phyloP scores from a whole-genome alignment of 768 basidiomycete species.

The Auricularia auricula-judae region DNA sequence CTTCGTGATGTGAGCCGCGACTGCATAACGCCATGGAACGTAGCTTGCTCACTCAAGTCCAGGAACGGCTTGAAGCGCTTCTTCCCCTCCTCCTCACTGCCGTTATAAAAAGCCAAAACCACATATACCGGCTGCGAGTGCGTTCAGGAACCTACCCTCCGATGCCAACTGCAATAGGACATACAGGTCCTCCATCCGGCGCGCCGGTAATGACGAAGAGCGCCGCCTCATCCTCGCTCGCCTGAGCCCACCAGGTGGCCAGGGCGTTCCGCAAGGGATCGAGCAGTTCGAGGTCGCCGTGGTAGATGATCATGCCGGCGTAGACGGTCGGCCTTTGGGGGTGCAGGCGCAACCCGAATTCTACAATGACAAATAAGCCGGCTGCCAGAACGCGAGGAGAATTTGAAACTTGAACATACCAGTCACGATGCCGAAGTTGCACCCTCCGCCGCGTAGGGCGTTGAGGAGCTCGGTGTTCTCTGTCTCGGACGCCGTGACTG shows the following conservation, averaged over 20 bases:
- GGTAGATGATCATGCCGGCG: background rate
- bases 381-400: background rate
- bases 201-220: background rate
- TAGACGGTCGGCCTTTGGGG: conserved; percentile 34
- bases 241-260: background rate
- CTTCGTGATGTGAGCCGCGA: conserved; percentile 13
- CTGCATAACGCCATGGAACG: no score
- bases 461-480: background rate
- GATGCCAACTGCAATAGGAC: background rate
- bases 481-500: background rate
- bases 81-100: background rate
- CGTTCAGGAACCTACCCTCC: background rate
- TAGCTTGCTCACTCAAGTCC: background rate
- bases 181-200: background rate
- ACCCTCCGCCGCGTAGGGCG: background rate
- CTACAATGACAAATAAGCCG: background rate
- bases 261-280: background rate
- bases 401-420: background rate
- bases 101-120: background rate
- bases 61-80: background rate
- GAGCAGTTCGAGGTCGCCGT: background rate
- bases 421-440: background rate
- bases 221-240: background rate
- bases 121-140: background rate
- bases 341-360: conserved; percentile 12